A percentile compares a stretch with the other conserved stretches of the same genome.
phyloP scores from a whole-genome alignment of 108 stramenopile species.

The Asterionellopsis glacialis region DNA sequence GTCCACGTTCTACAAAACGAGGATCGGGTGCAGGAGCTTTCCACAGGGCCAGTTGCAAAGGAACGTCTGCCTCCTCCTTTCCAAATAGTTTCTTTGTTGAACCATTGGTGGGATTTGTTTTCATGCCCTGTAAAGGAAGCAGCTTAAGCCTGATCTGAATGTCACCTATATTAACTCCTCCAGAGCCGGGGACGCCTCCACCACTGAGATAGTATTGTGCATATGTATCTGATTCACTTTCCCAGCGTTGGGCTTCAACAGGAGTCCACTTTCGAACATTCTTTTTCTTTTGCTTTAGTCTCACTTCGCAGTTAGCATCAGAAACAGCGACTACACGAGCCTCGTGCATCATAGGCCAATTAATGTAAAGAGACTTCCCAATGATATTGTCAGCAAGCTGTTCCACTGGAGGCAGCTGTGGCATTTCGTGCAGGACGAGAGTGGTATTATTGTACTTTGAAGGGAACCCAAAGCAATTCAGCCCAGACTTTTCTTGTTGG shows the following conservation, averaged over 20 bases:
- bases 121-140: slow-evolving; percentile 92
- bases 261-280: slow-evolving; percentile 37
- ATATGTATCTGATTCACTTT: slow-evolving; percentile 51
- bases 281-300: slow-evolving; percentile 42
- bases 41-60: slow-evolving; percentile 91
- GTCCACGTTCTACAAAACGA: slow-evolving; percentile 85
- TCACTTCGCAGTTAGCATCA: slow-evolving; percentile 62
- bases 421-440: slow-evolving; percentile 68
- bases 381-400: slow-evolving; percentile 70
- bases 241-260: slow-evolving; percentile 56
- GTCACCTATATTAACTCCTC: slow-evolving; percentile 86
- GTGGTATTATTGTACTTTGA: slow-evolving; percentile 88
- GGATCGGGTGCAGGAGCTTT: slow-evolving; percentile 91
- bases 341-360: slow-evolving; percentile 99
- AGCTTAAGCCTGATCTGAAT: slow-evolving; percentile 82
- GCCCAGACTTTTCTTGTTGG: slow-evolving; percentile 56
- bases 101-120: slow-evolving; percentile 80
- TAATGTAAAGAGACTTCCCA: slow-evolving; percentile 84
- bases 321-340: slow-evolving; percentile 88
- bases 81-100: slow-evolving; percentile 89
- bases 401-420: slow-evolving; percentile 62
- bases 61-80: slow-evolving; percentile 90
- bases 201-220: slow-evolving; percentile 74
- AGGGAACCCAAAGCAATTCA: slow-evolving; percentile 85
- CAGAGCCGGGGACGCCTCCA: slow-evolving; percentile 70